These are phyloP conservation scores for Calonectria honghensis DNA, from an alignment of 2,329 filamentous ascomycete genomes.

Conservation along the genomic window DNA sequence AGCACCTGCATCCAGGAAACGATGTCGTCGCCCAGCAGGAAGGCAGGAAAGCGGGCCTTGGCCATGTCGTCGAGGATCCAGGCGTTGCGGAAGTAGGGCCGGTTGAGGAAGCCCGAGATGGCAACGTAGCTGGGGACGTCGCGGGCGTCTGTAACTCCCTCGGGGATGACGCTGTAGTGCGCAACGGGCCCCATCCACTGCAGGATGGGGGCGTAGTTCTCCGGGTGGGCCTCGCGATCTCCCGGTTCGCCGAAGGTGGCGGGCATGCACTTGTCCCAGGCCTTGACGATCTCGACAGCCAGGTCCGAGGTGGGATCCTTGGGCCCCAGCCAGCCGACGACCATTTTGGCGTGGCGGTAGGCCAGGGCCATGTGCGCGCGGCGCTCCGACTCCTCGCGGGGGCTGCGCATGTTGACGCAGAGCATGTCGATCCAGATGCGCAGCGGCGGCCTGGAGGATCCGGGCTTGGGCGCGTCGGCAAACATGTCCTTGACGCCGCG, in stretches of 20 bases:
- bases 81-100: constrained; percentile 50
- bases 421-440: constrained; percentile 51
- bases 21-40: constrained; percentile 49
- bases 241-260: constrained; percentile 48
- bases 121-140: constrained; percentile 51
- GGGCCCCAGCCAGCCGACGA: constrained; percentile 49
- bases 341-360: constrained; percentile 47
- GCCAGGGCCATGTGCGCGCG: constrained; percentile 49
- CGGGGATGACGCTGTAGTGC: constrained; percentile 50
- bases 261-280: constrained; percentile 52
- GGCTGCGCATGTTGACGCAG: constrained; percentile 47
- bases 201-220: constrained; percentile 48
- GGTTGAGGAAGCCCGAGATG: constrained; percentile 47
- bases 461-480: constrained; percentile 34
- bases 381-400: constrained; percentile 44
- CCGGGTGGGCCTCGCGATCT: constrained; percentile 47
- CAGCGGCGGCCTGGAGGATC: constrained; percentile 41
- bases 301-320: constrained; percentile 49
- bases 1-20: constrained; percentile 54
- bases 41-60: constrained; percentile 48
- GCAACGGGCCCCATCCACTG: constrained; percentile 52
- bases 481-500: constrained; percentile 39
- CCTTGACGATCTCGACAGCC: constrained; percentile 49
- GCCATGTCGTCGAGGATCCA: constrained; percentile 53
- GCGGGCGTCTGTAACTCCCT: constrained; percentile 48